These are phyloP conservation scores for Alternaria sp. DNA, from an alignment of 2,329 filamentous ascomycete genomes.

Conservation along the genomic window DNA sequence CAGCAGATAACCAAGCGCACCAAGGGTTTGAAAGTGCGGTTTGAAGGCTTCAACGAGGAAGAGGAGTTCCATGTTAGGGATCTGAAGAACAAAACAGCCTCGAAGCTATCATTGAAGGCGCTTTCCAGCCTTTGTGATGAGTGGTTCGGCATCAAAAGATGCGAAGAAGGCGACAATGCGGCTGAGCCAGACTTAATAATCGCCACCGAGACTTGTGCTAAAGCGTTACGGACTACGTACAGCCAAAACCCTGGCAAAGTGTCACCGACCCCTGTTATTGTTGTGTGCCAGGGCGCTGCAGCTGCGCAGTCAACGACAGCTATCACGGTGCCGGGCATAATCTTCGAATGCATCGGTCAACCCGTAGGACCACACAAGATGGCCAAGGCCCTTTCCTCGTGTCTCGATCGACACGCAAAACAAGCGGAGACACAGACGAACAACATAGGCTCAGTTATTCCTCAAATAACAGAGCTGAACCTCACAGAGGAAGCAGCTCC, in stretches of 20 bases:
- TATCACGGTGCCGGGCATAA: conserved; percentile 47
- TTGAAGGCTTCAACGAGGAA: conserved; percentile 48
- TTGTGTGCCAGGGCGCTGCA: conserved; percentile 48
- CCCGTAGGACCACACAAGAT: conserved; percentile 53
- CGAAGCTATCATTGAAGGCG: conserved; percentile 43
- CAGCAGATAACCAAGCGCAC: conserved; percentile 41
- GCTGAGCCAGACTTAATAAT: conserved; percentile 41
- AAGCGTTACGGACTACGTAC: conserved; percentile 38
- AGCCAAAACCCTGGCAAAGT: conserved; percentile 29
- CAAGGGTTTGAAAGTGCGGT: conserved; percentile 41
- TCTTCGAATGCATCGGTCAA: conserved; percentile 48
- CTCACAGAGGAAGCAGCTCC: conserved; percentile 41
- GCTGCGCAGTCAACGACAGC: conserved; percentile 48
- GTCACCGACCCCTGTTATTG: conserved; percentile 42
- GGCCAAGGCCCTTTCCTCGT: conserved; percentile 46
- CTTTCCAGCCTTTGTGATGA: conserved; percentile 45
- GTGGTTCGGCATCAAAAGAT: conserved; percentile 49
- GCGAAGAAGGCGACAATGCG: conserved; percentile 23
- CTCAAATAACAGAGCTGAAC: conserved; percentile 34
- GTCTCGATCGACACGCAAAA: conserved; percentile 44
- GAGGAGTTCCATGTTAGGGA: conserved; percentile 44
- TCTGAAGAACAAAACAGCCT: conserved; percentile 46
- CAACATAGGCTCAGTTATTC: conserved; percentile 24
- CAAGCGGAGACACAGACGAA: conserved; percentile 24
- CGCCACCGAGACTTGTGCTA: conserved; percentile 46